These are phyloP conservation scores for Mixia osmundae DNA, from an alignment of 1,284 basidiomycete species.

Conservation along the genomic window DNA sequence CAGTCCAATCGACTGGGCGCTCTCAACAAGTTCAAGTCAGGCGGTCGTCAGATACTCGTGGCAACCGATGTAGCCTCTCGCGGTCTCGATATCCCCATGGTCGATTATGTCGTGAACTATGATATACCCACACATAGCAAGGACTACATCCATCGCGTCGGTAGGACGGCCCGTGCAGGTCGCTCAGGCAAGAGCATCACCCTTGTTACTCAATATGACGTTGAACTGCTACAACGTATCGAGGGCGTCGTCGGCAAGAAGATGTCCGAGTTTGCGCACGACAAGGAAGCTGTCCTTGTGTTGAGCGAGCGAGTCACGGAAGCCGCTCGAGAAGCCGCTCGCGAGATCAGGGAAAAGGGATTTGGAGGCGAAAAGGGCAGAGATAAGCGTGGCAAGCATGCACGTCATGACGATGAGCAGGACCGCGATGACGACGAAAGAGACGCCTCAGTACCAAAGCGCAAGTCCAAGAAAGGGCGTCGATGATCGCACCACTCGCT, in stretches of 20 bases:
- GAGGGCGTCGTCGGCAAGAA: slow-evolving; percentile 79
- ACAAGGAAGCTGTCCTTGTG: slow-evolving; percentile 71
- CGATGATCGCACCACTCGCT: no score
- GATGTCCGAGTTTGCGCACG: slow-evolving; percentile 72
- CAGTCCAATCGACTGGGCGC: slow-evolving; percentile 85
- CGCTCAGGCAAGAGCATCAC: slow-evolving; percentile 88
- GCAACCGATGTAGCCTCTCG: slow-evolving; percentile 95
- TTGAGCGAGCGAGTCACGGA: slow-evolving; percentile 75
- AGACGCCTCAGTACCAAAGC: slow-evolving; percentile 48
- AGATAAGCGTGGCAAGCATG: slow-evolving; percentile 32
- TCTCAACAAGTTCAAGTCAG: slow-evolving; percentile 89
- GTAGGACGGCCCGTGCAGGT: slow-evolving; percentile 88
- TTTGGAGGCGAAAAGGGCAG: slow-evolving; percentile 20
- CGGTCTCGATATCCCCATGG: slow-evolving; percentile 86
- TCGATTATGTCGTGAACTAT: slow-evolving; percentile 94
- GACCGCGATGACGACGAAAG: slow-evolving; percentile 69
- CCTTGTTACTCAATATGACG: slow-evolving; percentile 93
- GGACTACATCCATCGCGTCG: slow-evolving; percentile 97
- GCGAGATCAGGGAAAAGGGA: slow-evolving; percentile 33
- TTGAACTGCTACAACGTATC: slow-evolving; percentile 85
- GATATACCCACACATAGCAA: slow-evolving; percentile 96
- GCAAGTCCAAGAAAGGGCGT: slow-evolving; percentile 17
- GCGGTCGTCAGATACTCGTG: slow-evolving; percentile 70
- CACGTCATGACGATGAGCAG: slow-evolving; percentile 37
- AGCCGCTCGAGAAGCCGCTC: slow-evolving; percentile 56